Conservation (phyloP, 441 rosid genomes). For the Erodium moschatum region DNA sequence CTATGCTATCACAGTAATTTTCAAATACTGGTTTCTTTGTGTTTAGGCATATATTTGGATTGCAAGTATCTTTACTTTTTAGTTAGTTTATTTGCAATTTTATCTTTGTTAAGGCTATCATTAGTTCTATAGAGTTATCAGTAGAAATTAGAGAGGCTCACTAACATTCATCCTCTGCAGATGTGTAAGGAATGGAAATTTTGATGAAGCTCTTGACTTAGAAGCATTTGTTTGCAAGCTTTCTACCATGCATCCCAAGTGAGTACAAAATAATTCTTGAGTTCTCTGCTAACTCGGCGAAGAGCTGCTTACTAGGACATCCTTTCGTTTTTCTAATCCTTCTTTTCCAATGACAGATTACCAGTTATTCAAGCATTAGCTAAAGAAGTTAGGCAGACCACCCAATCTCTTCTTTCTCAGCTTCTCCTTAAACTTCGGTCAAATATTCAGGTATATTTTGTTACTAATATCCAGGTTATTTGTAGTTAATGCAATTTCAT, state of each 20-base stretch:
- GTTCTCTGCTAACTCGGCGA: slow-evolving; percentile 18
- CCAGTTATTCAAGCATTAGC: slow-evolving; percentile 88
- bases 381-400: slow-evolving; percentile 78
- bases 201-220: slow-evolving; percentile 88
- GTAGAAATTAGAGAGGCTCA: background rate
- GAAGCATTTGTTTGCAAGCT: slow-evolving; percentile 87
- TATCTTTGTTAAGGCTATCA: too few relatives aligned
- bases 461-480: background rate
- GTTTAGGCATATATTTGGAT: background rate
- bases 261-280: slow-evolving; percentile 26
- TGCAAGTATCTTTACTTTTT: background rate
- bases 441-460: slow-evolving; percentile 62
- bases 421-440: slow-evolving; percentile 84
- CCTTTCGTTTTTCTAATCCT: background rate
- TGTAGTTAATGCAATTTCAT: background rate
- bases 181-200: slow-evolving; percentile 88
- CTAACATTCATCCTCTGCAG: slow-evolving; percentile 34
- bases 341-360: slow-evolving; percentile 35
- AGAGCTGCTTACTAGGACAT: slow-evolving; percentile 17
- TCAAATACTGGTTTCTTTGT: too few relatives aligned
- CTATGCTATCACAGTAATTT: background rate
- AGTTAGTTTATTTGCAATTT: too few relatives aligned
- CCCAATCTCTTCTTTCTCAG: slow-evolving; percentile 90
- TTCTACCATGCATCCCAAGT: slow-evolving; percentile 93
- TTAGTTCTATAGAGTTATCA: too few relatives aligned